Evolutionary conservation across 2,329 filamentous ascomycete species (phyloP), one percentile per base, ranked within the genome.

Genomic region (Dryadomyces quercus-mongolicae): DNA sequence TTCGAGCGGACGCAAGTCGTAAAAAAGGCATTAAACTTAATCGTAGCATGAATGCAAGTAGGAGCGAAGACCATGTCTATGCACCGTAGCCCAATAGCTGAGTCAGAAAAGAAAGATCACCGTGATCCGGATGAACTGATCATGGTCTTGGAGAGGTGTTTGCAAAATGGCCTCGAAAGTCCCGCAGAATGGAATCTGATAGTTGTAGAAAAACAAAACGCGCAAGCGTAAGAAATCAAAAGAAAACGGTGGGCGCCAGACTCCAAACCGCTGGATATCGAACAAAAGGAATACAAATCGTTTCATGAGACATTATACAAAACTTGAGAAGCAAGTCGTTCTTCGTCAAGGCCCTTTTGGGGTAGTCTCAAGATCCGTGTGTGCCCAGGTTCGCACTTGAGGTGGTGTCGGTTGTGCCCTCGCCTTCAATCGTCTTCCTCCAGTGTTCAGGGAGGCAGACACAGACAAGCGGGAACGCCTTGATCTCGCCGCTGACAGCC

Each of bases 401-500:
- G 54, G 74, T 77, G 10, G 78, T 76, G 63, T 85, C 83, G 4
- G 82, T 84, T 31, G 82, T 85, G 36, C 79, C 78, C 63, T 96
- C 91, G 56, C 90, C 89, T 60, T 97, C 92, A 62, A 97, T 95
- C 2, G 92, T 97, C 71, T 93, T 95, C 65, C 85, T 83, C 92
- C 92, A 98, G 68, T 96, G 91, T 64, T 95, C 88, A 25, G 92
- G 93, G 36, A 95, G 74, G 69, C 93, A 97, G 45, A 97, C 89
- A 65, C 92, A 98, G 51, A 98, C 92, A 59, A 98, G 77, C 47
- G 93, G 93, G 76, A 97, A 97, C 36, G 93, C 93, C 70, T 97
- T 97, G 73, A 97, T 93, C 67, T 97, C 92, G 56, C 88, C 88
- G 55, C 77, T 75, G 12, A 76, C 77, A 1, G 78, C 72, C 21